Percentiles rank a stretch among this genome's conserved stretches.
These are phyloP conservation scores for Cladophialophora psammophila DNA, from an alignment of 2,329 filamentous ascomycete genomes.

Conservation along the genomic window DNA sequence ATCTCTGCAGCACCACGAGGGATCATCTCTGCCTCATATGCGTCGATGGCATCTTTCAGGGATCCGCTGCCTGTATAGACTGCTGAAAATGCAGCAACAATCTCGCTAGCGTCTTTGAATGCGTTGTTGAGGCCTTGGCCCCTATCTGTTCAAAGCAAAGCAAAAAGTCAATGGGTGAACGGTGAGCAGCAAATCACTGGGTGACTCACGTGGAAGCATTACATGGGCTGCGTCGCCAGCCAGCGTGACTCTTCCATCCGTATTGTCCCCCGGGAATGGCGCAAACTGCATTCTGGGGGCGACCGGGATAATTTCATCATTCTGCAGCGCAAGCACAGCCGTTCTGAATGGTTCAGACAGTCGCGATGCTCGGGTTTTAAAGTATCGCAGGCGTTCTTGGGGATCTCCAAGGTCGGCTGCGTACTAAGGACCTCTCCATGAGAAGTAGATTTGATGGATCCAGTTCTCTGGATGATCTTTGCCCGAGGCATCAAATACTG, in stretches of 20 bases:
- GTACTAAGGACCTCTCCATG: constrained; percentile 7
- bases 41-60: constrained; percentile 34
- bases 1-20: constrained; percentile 53
- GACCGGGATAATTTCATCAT: constrained; percentile 36
- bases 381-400: constrained; percentile 6
- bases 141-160: constrained; percentile 41
- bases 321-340: constrained; percentile 7
- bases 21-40: constrained; percentile 48
- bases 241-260: constrained; percentile 43
- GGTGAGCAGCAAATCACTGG: neutral
- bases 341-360: constrained; percentile 15
- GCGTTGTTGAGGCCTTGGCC: constrained; percentile 57
- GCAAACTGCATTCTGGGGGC: neutral
- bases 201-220: constrained; percentile 51
- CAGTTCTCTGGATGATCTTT: constrained; percentile 14
- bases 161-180: constrained; percentile 1
- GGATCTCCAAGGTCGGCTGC: neutral
- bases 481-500: constrained; percentile 17
- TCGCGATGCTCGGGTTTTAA: neutral
- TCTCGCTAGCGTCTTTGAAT: constrained; percentile 51
- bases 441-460: constrained; percentile 6
- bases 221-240: constrained; percentile 54
- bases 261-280: constrained; percentile 13
- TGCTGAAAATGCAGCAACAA: constrained; percentile 40
- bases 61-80: constrained; percentile 14